phyloP scores from a whole-genome alignment of 2,329 filamentous ascomycete species.

The Daldinia eschscholtzii region DNA sequence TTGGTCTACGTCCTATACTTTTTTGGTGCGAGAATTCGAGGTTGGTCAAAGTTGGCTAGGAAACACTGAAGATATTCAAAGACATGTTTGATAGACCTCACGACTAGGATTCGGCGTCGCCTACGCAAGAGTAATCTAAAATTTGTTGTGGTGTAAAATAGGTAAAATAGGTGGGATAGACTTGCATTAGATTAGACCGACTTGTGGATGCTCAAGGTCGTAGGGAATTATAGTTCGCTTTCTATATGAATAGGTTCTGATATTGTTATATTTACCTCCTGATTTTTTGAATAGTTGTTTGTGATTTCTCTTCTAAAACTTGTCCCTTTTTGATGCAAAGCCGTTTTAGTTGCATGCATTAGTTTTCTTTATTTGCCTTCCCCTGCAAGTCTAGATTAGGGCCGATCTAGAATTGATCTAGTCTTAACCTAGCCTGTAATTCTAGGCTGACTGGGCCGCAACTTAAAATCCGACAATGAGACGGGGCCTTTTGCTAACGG shows the following conservation, averaged over 20 bases:
- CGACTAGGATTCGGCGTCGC: background rate
- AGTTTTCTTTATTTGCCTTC: background rate
- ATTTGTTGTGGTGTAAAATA: no score
- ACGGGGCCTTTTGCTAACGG: background rate
- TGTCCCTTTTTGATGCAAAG: background rate
- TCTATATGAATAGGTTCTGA: background rate
- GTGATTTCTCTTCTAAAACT: background rate
- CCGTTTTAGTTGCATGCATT: constrained; percentile 5
- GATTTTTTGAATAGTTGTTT: background rate
- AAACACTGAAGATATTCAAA: constrained; percentile 30
- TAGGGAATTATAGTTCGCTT: background rate
- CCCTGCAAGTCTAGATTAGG: constrained; percentile 11
- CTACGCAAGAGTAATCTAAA: background rate
- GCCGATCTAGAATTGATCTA: constrained; percentile 7
- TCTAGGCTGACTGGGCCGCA: constrained; percentile 2
- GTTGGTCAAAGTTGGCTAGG: constrained; percentile 54
- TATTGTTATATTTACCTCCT: background rate
- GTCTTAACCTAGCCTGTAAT: background rate
- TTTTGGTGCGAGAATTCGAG: constrained; percentile 54
- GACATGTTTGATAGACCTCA: background rate
- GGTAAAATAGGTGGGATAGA: no score
- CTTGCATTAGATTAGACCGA: background rate
- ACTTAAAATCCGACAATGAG: constrained; percentile 1
- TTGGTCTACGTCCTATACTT: constrained; percentile 59
- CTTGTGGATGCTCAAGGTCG: background rate